Evolutionary conservation across 805 yeast genomes (phyloP), one percentile per base, ranked within the genome.

Genomic region (Candida arabinofermentans): DNA sequence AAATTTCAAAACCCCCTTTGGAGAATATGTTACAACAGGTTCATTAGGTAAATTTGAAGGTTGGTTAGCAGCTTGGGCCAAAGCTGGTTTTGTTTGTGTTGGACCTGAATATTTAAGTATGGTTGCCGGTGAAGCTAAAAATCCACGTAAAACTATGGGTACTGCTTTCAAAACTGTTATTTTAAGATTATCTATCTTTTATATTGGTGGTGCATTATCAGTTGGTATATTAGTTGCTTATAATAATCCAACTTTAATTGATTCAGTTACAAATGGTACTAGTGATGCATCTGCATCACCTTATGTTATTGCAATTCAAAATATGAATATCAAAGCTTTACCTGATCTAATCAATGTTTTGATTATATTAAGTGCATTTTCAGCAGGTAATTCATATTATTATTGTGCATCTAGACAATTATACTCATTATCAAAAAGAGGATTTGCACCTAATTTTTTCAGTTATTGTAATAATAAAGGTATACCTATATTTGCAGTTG

Each of bases 331-430:
- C 41, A 74, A 66, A 29, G 78, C 71, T 0, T 67, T 86, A 36
- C 90, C 91, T 26, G 75, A 81, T 54, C 68, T 86, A 41, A 85
- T 86, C 45, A 86, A 86, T 59, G 90, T 79, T 3, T 77, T 84
- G 21, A 69, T 86, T 34, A 69, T 86, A 39, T 69, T 84, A 8
- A 73, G 88, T 6, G 85, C 89, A 0, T 80, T 84, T 47, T 79
- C 86, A 27, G 86, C 93, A 2, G 95, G 91, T 36, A 84, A 85
- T 62, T 82, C 89, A 6, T 81, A 79, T 57, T 74, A 83, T n/a
- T 84, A 74, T 56, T 77, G 86, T 44, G 78, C 88, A 1, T 74
- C 87, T 5, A 57, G 75, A 51, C 55, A 58, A n/a, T 65, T 84
- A 17, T 79, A 79, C 56, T 84, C 86, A 3, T 66, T 84, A 62